Percentiles rank a stretch among this genome's conserved stretches.
Conservation (phyloP, 2,329 filamentous ascomycete genomes). For the Sporothrix mexicana region DNA sequence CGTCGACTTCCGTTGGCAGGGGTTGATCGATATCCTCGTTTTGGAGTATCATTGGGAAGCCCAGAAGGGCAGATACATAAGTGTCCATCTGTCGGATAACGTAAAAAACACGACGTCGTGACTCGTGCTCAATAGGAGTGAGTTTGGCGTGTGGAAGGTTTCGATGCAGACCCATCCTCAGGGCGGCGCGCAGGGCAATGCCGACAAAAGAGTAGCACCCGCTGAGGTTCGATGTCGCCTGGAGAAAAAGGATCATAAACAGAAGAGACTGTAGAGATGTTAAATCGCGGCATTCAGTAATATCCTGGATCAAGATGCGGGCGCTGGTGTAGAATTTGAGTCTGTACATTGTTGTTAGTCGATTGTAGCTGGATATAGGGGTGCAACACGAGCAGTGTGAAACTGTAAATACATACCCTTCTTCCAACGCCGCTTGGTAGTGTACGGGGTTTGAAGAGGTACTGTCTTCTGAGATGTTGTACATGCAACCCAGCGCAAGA, state of each 20-base stretch:
- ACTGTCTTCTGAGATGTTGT: constrained; percentile 63
- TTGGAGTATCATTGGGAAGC: constrained; percentile 67
- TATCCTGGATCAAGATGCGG: constrained; percentile 67
- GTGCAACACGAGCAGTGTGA: background rate
- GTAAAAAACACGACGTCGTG: constrained; percentile 69
- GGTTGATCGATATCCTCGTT: constrained; percentile 71
- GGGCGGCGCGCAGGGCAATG: constrained; percentile 75
- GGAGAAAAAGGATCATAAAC: constrained; percentile 81
- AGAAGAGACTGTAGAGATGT: constrained; percentile 75
- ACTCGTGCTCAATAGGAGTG: constrained; percentile 67
- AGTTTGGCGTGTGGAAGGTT: constrained; percentile 69
- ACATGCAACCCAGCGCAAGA: constrained; percentile 75
- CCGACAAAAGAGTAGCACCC: constrained; percentile 82
- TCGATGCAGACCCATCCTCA: constrained; percentile 79
- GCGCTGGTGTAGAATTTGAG: constrained; percentile 76
- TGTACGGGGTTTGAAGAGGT: constrained; percentile 52
- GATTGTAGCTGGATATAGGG: constrained; percentile 26
- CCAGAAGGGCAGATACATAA: constrained; percentile 70
- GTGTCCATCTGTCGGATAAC: constrained; percentile 73
- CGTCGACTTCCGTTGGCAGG: constrained; percentile 68
- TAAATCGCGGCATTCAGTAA: constrained; percentile 74
- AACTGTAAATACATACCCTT: constrained; percentile 55
- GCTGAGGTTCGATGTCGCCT: constrained; percentile 77
- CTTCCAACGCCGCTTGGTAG: constrained; percentile 59
- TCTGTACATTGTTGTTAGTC: constrained; percentile 49